These are phyloP conservation scores for Ministeria vibrans DNA, from an alignment of 78 protist genomes.

Conservation along the genomic window DNA sequence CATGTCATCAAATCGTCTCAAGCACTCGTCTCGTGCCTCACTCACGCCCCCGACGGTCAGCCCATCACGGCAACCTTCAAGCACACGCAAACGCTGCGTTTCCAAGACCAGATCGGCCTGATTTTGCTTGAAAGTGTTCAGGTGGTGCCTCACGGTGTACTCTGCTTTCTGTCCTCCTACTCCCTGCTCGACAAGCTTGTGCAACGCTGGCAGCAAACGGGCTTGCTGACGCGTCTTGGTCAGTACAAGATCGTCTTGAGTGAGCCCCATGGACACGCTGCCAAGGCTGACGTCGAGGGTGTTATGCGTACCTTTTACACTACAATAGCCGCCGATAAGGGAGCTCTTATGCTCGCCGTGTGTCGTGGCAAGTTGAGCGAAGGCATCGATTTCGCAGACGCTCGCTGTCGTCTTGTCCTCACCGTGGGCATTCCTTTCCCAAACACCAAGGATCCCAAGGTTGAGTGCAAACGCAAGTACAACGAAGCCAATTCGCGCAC, in stretches of 20 bases:
- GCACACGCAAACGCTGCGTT: neutral
- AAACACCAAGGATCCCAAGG: constrained; percentile 17
- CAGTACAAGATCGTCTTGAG: neutral
- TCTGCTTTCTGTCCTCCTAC: constrained; percentile 47
- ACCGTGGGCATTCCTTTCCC: constrained; percentile 65
- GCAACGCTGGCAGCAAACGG: constrained; percentile 17
- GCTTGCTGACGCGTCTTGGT: neutral
- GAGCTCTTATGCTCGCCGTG: constrained; percentile 51
- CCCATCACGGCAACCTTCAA: constrained; percentile 10
- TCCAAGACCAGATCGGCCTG: constrained; percentile 31
- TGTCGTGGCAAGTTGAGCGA: constrained; percentile 50
- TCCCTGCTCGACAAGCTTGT: neutral
- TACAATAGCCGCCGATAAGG: neutral
- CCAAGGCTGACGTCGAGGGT: neutral
- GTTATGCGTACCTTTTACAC: neutral
- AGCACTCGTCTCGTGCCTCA: neutral
- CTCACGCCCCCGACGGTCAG: neutral
- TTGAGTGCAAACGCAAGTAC: constrained; percentile 6
- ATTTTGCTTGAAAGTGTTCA: neutral
- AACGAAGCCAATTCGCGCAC: neutral
- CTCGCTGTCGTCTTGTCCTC: constrained; percentile 39
- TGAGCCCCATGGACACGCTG: neutral
- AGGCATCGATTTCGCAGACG: constrained; percentile 55
- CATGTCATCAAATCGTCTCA: constrained; percentile 22
- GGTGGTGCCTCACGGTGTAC: constrained; percentile 21